Percentiles rank a stretch among this genome's conserved stretches.
These are phyloP conservation scores for Calocybe cyanea DNA, from an alignment of 768 basidiomycete genomes.

Conservation along the genomic window DNA sequence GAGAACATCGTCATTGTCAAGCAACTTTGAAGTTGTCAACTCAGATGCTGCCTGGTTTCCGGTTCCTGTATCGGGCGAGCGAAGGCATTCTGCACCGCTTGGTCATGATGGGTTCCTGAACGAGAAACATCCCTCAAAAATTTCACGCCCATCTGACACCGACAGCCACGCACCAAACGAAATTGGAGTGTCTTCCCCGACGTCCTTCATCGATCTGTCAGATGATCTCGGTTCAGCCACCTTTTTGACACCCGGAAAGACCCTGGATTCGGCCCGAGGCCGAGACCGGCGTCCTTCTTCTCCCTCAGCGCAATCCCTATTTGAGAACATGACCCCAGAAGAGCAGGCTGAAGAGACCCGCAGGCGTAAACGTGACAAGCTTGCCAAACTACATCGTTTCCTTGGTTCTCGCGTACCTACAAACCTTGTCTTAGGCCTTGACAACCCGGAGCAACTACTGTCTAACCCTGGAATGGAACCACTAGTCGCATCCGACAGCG, in stretches of 20 bases:
- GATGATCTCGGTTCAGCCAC: slow-evolving; percentile 47
- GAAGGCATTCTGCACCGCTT: slow-evolving; percentile 56
- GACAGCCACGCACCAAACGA: slow-evolving; percentile 19
- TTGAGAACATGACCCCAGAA: slow-evolving; percentile 47
- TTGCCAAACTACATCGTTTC: slow-evolving; percentile 82
- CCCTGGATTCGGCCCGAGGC: slow-evolving; percentile 16
- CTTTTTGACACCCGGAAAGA: slow-evolving; percentile 18
- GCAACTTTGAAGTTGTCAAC: slow-evolving; percentile 16
- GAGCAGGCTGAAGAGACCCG: slow-evolving; percentile 58
- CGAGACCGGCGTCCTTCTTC: slow-evolving; percentile 25
- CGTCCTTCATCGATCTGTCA: slow-evolving; percentile 66
- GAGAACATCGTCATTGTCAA: slow-evolving; percentile 21
- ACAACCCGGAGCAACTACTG: slow-evolving; percentile 26
- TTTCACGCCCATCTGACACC: slow-evolving; percentile 16
- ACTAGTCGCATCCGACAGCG: slow-evolving; percentile 24
- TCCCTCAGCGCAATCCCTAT: slow-evolving; percentile 42
- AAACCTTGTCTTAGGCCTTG: slow-evolving; percentile 56
- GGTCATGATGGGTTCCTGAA: slow-evolving; percentile 37
- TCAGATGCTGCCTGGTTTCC: slow-evolving; percentile 29
- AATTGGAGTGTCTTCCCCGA: slow-evolving; percentile 29
- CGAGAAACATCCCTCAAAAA: slow-evolving; percentile 9
- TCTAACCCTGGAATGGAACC: slow-evolving; percentile 18
- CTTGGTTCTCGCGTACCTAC: slow-evolving; percentile 78
- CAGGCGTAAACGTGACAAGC: slow-evolving; percentile 66
- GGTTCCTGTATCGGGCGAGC: slow-evolving; percentile 25